phyloP scores from a whole-genome alignment of 768 basidiomycete species.

The Mrakia blollopis region DNA sequence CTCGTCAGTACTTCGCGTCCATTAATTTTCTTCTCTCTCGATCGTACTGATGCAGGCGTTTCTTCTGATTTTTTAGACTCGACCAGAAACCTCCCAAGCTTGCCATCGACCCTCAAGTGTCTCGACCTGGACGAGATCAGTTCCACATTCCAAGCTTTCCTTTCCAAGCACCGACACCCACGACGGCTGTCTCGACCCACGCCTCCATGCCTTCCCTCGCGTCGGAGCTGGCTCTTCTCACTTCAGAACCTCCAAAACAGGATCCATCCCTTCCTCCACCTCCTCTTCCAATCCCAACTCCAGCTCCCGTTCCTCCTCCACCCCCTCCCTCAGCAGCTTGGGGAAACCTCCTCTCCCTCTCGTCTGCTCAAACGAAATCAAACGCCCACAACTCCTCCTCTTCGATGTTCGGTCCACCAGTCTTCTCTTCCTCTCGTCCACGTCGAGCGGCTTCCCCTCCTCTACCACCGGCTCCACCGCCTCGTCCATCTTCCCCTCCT shows the following conservation, averaged over 20 bases:
- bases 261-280: neutral
- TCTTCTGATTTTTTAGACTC: neutral
- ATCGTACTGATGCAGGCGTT: neutral
- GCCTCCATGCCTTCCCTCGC: neutral
- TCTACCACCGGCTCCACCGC: neutral
- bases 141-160: neutral
- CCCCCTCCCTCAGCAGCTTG: slow-evolving; percentile 11
- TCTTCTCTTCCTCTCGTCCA: slow-evolving; percentile 1
- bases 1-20: slow-evolving; percentile 2
- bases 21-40: neutral
- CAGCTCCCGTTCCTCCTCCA: neutral
- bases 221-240: no score
- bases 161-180: slow-evolving; percentile 5
- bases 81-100: neutral
- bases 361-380: neutral
- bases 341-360: slow-evolving; percentile 15
- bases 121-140: slow-evolving; percentile 6
- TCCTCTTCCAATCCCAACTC: neutral
- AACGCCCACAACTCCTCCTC: neutral
- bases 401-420: slow-evolving; percentile 8
- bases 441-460: neutral
- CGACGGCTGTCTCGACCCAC: neutral
- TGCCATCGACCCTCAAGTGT: neutral
- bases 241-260: neutral
- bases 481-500: neutral